Evolutionary conservation across 2,329 filamentous ascomycete species (phyloP), one percentile per base, ranked within the genome.

Genomic region (Diaporthe batatas): DNA sequence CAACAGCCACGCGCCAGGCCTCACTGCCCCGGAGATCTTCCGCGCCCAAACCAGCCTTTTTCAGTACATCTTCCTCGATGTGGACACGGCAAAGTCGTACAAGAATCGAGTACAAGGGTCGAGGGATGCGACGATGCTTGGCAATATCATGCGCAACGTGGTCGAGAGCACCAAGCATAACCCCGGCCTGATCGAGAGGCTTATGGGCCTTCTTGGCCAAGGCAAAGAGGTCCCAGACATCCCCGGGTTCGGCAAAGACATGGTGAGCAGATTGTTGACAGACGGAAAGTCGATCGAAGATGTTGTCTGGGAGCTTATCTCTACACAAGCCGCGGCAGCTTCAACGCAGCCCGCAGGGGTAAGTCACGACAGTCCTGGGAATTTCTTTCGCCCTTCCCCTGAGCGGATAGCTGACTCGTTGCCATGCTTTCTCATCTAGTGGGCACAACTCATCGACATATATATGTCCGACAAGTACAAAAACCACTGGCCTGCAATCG

Each of bases 11-110:
- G 57, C 23, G 57, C 57, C 57, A 16, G 57, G 57, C 7, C 36
- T 62, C 8, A 44, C 57, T 4, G 57, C 57, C n/a, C 36, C 29
- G 16, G 57, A 62, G 23, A 62, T 62, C 57, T 62, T 42, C 23
- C 23, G 42, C 7, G 57, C 57, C 14, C 57, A 44, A 25, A 2
- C 36, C 16, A 62, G 36, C 57, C n/a, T 62, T 18, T 62, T 62
- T 5, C 57, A 62, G 57, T 62, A 62, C 16, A 36, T 62, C 23
- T 62, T 62, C 57, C 23, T 62, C 23, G 57, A 62, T 23, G n/a
- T 62, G 2, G 57, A 62, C 36, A 29, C 57, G 8, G 57, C 57
- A 2, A 62, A 62, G 8, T 62, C 57, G 16, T 62, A 62, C 36
- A 62, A 62, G 57, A 39, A 62, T 23, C 57, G 36, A 23, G 57